These are phyloP conservation scores for Hypoxylon sp. DNA, from an alignment of 2,329 filamentous ascomycete genomes.

Conservation along the genomic window DNA sequence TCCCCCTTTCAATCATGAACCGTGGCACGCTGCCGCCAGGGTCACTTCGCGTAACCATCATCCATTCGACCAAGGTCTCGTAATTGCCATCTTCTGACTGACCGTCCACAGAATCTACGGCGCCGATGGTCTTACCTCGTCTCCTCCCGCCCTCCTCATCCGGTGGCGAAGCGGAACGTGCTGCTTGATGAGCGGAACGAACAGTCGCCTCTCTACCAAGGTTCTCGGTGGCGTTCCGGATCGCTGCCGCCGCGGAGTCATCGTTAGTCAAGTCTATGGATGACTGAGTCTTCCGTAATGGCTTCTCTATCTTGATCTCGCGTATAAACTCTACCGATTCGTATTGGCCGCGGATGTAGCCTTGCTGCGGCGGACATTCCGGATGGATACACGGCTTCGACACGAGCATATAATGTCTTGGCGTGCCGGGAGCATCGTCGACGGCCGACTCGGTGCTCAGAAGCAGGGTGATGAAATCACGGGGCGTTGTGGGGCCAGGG, in stretches of 20 bases:
- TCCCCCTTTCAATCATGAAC: conserved; percentile 91
- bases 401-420: conserved; percentile 81
- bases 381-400: conserved; percentile 85
- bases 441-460: conserved; percentile 69
- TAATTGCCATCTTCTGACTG: conserved; percentile 43
- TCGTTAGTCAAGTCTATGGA: conserved; percentile 53
- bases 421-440: conserved; percentile 47
- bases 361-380: conserved; percentile 71
- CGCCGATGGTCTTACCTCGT: conserved; percentile 37
- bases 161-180: conserved; percentile 24
- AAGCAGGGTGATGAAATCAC: conserved; percentile 86
- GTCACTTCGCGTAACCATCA: conserved; percentile 91
- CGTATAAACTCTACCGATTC: conserved; percentile 92
- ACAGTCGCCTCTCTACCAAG: conserved; percentile 53
- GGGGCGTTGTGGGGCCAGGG: conserved; percentile 83
- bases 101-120: conserved; percentile 42
- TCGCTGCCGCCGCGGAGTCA: conserved; percentile 40
- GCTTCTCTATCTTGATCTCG: conserved; percentile 71
- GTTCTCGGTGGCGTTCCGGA: conserved; percentile 39
- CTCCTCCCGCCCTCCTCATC: conserved; percentile 48
- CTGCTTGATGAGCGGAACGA: conserved; percentile 50
- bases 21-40: conserved; percentile 87
- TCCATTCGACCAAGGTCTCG: conserved; percentile 75
- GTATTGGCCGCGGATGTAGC: conserved; percentile 84
- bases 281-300: conserved; percentile 53